Conservation (phyloP, 352 stramenopile genomes). For the Phytopythium chamaehyphon region DNA sequence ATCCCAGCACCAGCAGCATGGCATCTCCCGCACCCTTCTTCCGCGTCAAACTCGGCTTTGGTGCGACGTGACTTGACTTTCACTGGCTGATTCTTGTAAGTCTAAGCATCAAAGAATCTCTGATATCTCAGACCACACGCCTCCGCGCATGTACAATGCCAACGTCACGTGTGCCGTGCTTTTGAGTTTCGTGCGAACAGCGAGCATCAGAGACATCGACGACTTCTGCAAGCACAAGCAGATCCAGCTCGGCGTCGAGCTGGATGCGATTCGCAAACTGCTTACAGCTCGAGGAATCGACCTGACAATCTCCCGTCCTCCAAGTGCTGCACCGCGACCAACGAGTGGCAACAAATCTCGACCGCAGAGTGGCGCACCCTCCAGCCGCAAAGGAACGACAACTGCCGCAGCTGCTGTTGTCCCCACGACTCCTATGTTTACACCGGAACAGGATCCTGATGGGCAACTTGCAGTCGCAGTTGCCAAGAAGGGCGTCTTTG, state of each 20-base stretch:
- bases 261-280: constrained; percentile 46
- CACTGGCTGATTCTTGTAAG: not conserved
- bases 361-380: constrained; percentile 13
- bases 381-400: constrained; percentile 9
- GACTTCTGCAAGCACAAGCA: constrained; percentile 73
- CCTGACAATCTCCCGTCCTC: constrained; percentile 1
- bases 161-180: constrained; percentile 71
- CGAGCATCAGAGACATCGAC: constrained; percentile 61
- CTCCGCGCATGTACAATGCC: constrained; percentile 71
- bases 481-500: constrained; percentile 32
- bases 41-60: constrained; percentile 83
- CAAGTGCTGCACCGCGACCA: constrained; percentile 8
- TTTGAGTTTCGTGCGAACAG: constrained; percentile 62
- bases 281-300: constrained; percentile 12
- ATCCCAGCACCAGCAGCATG: not conserved
- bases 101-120: not conserved
- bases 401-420: not conserved
- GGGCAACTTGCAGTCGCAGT: constrained; percentile 18
- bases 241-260: constrained; percentile 70
- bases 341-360: constrained; percentile 16
- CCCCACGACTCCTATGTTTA: not conserved
- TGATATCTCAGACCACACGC: constrained; percentile 34
- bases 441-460: constrained; percentile 13
- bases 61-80: constrained; percentile 18
- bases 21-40: constrained; percentile 34